Evolutionary conservation across 768 basidiomycete species (phyloP), one percentile per base, ranked within the genome.

Genomic region (Piloderma croceum): DNA sequence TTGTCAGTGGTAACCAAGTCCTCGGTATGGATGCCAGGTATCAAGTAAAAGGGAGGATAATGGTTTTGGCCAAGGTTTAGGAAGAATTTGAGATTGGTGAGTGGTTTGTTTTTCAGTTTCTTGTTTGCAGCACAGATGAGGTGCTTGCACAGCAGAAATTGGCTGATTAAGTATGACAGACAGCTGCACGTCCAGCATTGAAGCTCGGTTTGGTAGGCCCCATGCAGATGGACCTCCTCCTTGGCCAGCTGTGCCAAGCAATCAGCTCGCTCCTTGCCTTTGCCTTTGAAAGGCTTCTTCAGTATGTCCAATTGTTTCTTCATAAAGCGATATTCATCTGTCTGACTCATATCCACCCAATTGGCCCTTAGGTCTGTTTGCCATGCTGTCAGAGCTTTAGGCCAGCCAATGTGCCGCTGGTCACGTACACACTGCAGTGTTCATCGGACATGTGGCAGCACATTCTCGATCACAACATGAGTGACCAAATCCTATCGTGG

Each of bases 111-210:
- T 4, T 52, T 34, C n/a, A 52, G 40, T 2, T 19, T 24, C 3
- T 22, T 18, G 34, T 52, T 46, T 2, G 40, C 45, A 15, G 41
- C 34, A 13, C 49, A 34, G 17, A 54, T 34, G 17, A 54, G 47
- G 32, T 54, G 52, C 37, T 54, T 51, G 43, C 50, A 54, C 5
- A 46, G 22, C 23, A 53, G 29, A 32, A 51, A 53, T 12, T 38
- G 42, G 32, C 47, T 51, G 32, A 45, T 47, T 37, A 47, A 44
- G 32, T 47, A 47, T 12, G 19, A 18, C 12, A 37, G 46, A 38
- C 53, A 54, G 41, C 45, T 47, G 36, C 53, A 57, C 4, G 44
- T 48, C 55, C 53, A 52, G 24, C 27, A 31, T 6, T 51, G 15
- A 19, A 49, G 34, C 19, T 47, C 38, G 0, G 53, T 54, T 5